phyloP scores from a whole-genome alignment of 2,329 filamentous ascomycete species.

The Aspergillus sojae region DNA sequence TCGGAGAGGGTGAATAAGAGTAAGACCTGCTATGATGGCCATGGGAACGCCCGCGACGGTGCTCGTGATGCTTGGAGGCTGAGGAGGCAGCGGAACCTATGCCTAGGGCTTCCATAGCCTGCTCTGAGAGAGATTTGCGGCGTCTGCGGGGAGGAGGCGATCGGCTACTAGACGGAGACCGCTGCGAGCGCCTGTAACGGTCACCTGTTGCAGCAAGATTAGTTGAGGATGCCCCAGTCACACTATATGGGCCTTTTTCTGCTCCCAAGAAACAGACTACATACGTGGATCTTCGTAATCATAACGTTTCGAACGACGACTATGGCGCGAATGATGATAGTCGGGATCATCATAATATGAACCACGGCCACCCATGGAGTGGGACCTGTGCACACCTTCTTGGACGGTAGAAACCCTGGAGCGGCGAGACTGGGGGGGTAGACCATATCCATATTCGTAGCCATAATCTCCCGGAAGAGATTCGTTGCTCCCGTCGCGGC shows the following conservation, averaged over 20 bases:
- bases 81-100: constrained; percentile 54
- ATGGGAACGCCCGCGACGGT: constrained; percentile 47
- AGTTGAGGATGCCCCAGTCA: background rate
- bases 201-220: constrained; percentile 25
- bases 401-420: constrained; percentile 34
- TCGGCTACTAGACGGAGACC: constrained; percentile 43
- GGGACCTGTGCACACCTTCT: constrained; percentile 40
- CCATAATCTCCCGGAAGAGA: constrained; percentile 64
- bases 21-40: constrained; percentile 45
- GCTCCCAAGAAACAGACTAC: constrained; percentile 19
- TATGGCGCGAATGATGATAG: constrained; percentile 39
- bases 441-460: constrained; percentile 45
- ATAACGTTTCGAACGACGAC: constrained; percentile 50
- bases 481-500: constrained; percentile 68
- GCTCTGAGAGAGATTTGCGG: constrained; percentile 51
- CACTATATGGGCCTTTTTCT: background rate
- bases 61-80: constrained; percentile 48
- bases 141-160: constrained; percentile 41
- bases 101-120: constrained; percentile 59
- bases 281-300: constrained; percentile 51
- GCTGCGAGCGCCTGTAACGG: constrained; percentile 35
- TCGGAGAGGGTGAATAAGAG: constrained; percentile 51
- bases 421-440: constrained; percentile 25
- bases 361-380: constrained; percentile 38
- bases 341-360: constrained; percentile 36